These are phyloP conservation scores for Erodium maritimum DNA, from an alignment of 345 rosid species.

Conservation along the genomic window DNA sequence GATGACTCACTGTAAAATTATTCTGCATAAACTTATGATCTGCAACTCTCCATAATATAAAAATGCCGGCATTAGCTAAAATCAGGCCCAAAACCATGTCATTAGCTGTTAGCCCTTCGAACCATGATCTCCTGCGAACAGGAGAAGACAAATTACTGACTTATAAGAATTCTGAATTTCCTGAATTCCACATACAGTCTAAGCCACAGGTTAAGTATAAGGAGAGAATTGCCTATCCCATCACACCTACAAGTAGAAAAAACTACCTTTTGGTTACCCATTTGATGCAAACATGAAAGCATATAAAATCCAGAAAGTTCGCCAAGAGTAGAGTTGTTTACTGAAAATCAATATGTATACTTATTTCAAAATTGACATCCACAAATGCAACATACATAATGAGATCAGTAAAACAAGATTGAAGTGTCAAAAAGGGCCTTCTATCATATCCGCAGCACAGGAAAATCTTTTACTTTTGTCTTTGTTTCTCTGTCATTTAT, in stretches of 20 bases:
- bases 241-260: not conserved
- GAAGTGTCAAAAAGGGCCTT: not conserved
- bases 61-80: conserved; percentile 54
- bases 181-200: conserved; percentile 1
- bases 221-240: not conserved
- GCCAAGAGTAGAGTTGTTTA: not conserved
- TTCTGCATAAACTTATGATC: conserved; percentile 46
- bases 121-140: conserved; percentile 56
- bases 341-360: not conserved
- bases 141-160: conserved; percentile 14
- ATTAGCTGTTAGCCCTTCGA: conserved; percentile 22
- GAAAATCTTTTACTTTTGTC: too few species aligned
- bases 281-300: not conserved
- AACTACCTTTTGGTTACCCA: not conserved
- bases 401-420: not conserved
- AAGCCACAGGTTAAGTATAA: not conserved
- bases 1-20: conserved; percentile 67
- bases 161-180: too few species aligned
- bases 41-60: conserved; percentile 56
- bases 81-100: conserved; percentile 58
- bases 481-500: too few species aligned
- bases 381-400: not conserved
- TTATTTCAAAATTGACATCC: not conserved
- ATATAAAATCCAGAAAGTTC: not conserved
- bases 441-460: too few species aligned